phyloP scores from a whole-genome alignment of 331 rosid species.

The Stylosanthes scabra region DNA sequence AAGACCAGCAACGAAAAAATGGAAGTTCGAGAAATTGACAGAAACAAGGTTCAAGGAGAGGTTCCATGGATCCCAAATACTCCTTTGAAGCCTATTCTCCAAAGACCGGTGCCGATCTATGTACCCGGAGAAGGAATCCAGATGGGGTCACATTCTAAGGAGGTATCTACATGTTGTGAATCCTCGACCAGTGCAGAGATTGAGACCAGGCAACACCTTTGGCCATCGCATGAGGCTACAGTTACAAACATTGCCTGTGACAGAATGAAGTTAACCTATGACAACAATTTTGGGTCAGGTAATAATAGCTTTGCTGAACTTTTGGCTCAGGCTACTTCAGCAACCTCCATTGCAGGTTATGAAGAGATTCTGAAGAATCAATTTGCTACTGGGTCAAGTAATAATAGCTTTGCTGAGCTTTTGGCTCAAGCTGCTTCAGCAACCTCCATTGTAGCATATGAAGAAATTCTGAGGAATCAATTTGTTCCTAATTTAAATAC shows the following conservation, averaged over 20 bases:
- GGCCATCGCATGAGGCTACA: constrained; percentile 2
- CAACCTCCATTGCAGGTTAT: background rate
- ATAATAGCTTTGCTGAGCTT: constrained; percentile 42
- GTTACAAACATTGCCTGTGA: constrained; percentile 30
- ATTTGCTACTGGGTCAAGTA: constrained; percentile 29
- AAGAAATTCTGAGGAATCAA: constrained; percentile 9
- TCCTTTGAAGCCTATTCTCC: constrained; percentile 54
- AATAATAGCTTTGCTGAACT: constrained; percentile 43
- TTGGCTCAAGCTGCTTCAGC: constrained; percentile 46
- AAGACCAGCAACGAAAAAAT: constrained; percentile 36
- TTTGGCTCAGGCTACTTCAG: constrained; percentile 46
- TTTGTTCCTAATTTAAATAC: constrained; percentile 23
- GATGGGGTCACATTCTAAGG: constrained; percentile 26
- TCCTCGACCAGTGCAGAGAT: constrained; percentile 1
- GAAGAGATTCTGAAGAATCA: constrained; percentile 12
- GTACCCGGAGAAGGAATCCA: constrained; percentile 38
- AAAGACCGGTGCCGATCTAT: constrained; percentile 54
- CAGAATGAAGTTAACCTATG: constrained; percentile 1
- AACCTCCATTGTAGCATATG: background rate
- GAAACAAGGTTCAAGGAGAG: constrained; percentile 31
- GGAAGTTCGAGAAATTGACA: constrained; percentile 46
- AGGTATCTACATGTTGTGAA: constrained; percentile 36
- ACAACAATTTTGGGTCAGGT: constrained; percentile 12
- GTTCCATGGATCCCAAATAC: constrained; percentile 59
- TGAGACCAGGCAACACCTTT: background rate